These are phyloP conservation scores for Globisporangium uncinulatum DNA, from an alignment of 352 stramenopile species.

Conservation along the genomic window DNA sequence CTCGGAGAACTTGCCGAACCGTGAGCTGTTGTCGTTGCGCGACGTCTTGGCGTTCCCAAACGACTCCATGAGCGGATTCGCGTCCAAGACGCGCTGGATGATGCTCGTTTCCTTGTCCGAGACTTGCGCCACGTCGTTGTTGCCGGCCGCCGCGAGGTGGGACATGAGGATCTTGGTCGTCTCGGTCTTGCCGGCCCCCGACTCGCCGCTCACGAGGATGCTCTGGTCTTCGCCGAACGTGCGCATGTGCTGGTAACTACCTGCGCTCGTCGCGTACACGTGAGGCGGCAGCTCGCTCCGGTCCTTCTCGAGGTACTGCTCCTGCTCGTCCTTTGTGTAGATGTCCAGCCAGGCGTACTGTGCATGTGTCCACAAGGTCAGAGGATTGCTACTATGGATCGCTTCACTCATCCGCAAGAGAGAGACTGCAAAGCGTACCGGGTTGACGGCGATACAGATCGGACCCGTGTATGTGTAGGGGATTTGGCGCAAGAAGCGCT, in stretches of 20 bases:
- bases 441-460: slow-evolving; percentile 97
- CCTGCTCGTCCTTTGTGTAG: slow-evolving; percentile 76
- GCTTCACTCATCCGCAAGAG: too few relatives aligned
- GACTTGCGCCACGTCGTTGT: slow-evolving; percentile 46
- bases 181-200: slow-evolving; percentile 84
- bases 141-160: slow-evolving; percentile 69
- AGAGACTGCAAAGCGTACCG: slow-evolving; percentile 11
- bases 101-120: slow-evolving; percentile 52
- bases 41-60: slow-evolving; percentile 72
- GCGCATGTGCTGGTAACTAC: slow-evolving; percentile 74
- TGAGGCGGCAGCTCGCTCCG: slow-evolving; percentile 75
- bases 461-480: slow-evolving; percentile 96
- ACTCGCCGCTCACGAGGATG: slow-evolving; percentile 86
- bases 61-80: slow-evolving; percentile 77
- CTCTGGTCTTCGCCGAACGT: slow-evolving; percentile 65
- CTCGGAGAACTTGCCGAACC: slow-evolving; percentile 53
- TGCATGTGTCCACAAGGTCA: slow-evolving; percentile 13
- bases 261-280: slow-evolving; percentile 74
- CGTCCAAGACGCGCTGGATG: slow-evolving; percentile 79
- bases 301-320: slow-evolving; percentile 65
- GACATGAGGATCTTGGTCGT: slow-evolving; percentile 89
- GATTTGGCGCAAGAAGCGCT: slow-evolving; percentile 70
- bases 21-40: slow-evolving; percentile 42
- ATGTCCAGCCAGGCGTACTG: slow-evolving; percentile 89
- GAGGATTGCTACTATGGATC: too few relatives aligned